These are phyloP conservation scores for Wickerhamiella hasegawae DNA, from an alignment of 805 yeast species.

Conservation along the genomic window DNA sequence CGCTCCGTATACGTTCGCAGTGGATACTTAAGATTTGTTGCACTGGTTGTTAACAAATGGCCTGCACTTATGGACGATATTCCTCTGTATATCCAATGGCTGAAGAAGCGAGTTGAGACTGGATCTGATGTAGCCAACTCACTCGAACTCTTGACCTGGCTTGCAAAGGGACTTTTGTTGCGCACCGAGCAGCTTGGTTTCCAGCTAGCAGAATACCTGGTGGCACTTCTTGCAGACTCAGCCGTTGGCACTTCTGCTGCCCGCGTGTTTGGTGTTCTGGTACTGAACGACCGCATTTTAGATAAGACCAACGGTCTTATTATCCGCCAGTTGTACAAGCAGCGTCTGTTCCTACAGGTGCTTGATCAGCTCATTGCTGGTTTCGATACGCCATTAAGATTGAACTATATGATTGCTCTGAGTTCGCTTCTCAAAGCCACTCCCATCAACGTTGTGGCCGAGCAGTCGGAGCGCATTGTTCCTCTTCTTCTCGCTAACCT, in stretches of 20 bases:
- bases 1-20: constrained; percentile 26
- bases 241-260: constrained; percentile 29
- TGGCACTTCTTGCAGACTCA: constrained; percentile 24
- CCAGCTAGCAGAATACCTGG: constrained; percentile 21
- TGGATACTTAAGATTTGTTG: constrained; percentile 39
- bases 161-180: constrained; percentile 51
- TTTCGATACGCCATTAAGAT: constrained; percentile 27
- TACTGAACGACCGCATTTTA: constrained; percentile 51
- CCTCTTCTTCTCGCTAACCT: constrained; percentile 61
- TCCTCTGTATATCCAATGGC: constrained; percentile 3
- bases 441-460: constrained; percentile 43
- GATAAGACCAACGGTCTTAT: constrained; percentile 39
- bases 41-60: constrained; percentile 47
- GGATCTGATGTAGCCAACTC: constrained; percentile 4
- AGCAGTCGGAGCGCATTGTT: constrained; percentile 45
- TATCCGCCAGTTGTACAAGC: constrained; percentile 60
- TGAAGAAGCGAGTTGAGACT: constrained; percentile 10
- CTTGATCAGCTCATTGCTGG: constrained; percentile 39
- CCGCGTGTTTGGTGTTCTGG: constrained; percentile 43
- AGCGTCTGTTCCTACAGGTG: constrained; percentile 49
- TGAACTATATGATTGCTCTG: constrained; percentile 46
- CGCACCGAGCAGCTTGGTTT: constrained; percentile 32
- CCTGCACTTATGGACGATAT: constrained; percentile 9
- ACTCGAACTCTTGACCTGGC: constrained; percentile 52
- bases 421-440: constrained; percentile 52